These are phyloP conservation scores for Cryphonectria carpinicola DNA, from an alignment of 2,329 filamentous ascomycete species.

Conservation along the genomic window DNA sequence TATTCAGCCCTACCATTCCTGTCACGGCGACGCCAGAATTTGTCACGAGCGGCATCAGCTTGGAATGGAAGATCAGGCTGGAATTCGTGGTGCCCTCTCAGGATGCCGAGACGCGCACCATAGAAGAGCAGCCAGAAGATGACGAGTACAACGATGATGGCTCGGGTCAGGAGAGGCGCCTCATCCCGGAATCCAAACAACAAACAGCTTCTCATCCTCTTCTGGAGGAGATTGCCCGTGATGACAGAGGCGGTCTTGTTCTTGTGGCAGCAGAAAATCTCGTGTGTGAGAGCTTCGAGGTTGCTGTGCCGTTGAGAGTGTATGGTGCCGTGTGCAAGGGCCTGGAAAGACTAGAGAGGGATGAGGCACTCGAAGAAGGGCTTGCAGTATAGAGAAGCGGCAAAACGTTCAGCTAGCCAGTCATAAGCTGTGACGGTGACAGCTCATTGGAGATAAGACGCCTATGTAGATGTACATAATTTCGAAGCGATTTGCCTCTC, in stretches of 20 bases:
- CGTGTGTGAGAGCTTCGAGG: slow-evolving; percentile 87
- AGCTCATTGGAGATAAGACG: slow-evolving; percentile 16
- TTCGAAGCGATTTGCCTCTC: slow-evolving; percentile 7
- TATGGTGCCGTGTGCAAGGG: slow-evolving; percentile 68
- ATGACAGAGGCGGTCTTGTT: slow-evolving; percentile 75
- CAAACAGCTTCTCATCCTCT: slow-evolving; percentile 51
- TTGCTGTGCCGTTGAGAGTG: slow-evolving; percentile 80
- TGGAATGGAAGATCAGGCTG: slow-evolving; percentile 87
- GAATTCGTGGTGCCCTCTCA: slow-evolving; percentile 85
- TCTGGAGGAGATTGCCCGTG: slow-evolving; percentile 78
- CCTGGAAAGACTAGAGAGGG: slow-evolving; percentile 59
- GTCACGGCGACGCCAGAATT: slow-evolving; percentile 86
- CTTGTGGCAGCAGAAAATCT: slow-evolving; percentile 78
- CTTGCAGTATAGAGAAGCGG: slow-evolving; percentile 27
- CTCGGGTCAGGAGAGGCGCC: slow-evolving; percentile 33
- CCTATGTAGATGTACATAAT: slow-evolving; percentile 13
- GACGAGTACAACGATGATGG: slow-evolving; percentile 23
- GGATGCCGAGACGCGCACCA: slow-evolving; percentile 25
- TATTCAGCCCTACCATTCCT: slow-evolving; percentile 84
- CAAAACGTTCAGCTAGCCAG: background rate
- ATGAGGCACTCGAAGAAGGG: slow-evolving; percentile 49
- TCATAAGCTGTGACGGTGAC: background rate
- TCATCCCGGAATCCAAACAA: slow-evolving; percentile 28
- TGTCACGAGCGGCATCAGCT: slow-evolving; percentile 81
- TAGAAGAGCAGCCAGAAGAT: slow-evolving; percentile 36